A percentile compares a stretch with the other conserved stretches of the same genome.
phyloP scores from a whole-genome alignment of 495 filamentous ascomycete species.

The Penicillium turbatum region DNA sequence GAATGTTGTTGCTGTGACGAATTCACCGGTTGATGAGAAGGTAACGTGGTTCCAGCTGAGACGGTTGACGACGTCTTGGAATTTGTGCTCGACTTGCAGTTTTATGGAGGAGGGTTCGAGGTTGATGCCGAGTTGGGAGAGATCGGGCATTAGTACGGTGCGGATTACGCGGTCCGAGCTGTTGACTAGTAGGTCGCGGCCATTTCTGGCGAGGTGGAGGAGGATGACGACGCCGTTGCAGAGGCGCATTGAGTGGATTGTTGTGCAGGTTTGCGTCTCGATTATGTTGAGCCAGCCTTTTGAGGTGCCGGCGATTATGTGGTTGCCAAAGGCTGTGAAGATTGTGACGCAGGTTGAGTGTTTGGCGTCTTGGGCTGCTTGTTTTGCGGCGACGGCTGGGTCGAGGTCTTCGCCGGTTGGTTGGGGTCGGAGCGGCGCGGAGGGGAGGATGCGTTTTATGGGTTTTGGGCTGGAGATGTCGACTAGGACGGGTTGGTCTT shows the following conservation, averaged over 20 bases:
- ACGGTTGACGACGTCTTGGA: slow-evolving; percentile 93
- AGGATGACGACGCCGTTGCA: slow-evolving; percentile 86
- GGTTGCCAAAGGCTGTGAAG: slow-evolving; percentile 77
- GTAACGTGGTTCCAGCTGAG: slow-evolving; percentile 94
- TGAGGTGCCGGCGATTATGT: slow-evolving; percentile 85
- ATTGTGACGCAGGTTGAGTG: slow-evolving; percentile 87
- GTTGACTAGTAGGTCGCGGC: slow-evolving; percentile 82
- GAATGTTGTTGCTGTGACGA: slow-evolving; percentile 83
- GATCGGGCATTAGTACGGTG: slow-evolving; percentile 72
- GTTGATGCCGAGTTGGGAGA: slow-evolving; percentile 46
- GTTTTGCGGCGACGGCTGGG: slow-evolving; percentile 66
- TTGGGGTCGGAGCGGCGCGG: slow-evolving; percentile 65
- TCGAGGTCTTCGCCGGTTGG: slow-evolving; percentile 59
- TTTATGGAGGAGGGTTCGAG: slow-evolving; percentile 56
- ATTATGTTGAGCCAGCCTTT: slow-evolving; percentile 97
- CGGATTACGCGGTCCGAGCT: slow-evolving; percentile 88
- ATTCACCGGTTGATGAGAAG: slow-evolving; percentile 86
- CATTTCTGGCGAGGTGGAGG: slow-evolving; percentile 75
- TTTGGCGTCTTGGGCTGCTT: slow-evolving; percentile 86
- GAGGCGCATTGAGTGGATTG: slow-evolving; percentile 80
- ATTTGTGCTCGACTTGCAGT: slow-evolving; percentile 93
- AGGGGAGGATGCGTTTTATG: slow-evolving; percentile 71
- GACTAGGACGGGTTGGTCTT: slow-evolving; percentile 85
- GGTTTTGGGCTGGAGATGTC: slow-evolving; percentile 64
- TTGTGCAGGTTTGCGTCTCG: slow-evolving; percentile 67